A percentile compares a stretch with the other conserved stretches of the same genome.
These are phyloP conservation scores for Yamadazyma diospyri DNA, from an alignment of 1,139 yeast species.

Conservation along the genomic window DNA sequence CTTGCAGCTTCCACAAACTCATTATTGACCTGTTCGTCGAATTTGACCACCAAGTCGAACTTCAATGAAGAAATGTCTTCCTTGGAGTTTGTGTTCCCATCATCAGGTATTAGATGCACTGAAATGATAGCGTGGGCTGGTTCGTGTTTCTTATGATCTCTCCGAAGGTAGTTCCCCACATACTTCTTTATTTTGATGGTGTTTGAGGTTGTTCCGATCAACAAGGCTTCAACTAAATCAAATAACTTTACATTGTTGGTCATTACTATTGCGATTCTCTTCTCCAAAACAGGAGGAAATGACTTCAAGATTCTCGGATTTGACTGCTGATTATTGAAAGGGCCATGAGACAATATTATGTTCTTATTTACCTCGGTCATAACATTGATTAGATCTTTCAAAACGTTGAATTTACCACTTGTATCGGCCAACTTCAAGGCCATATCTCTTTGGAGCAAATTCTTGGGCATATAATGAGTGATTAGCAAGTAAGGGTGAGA, in stretches of 20 bases:
- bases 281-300: constrained; percentile 12
- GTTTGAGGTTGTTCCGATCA: constrained; percentile 58
- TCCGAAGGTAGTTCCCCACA: constrained; percentile 50
- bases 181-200: constrained; percentile 51
- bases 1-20: constrained; percentile 28
- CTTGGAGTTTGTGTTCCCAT: constrained; percentile 28
- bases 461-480: constrained; percentile 83
- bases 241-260: constrained; percentile 43
- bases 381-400: constrained; percentile 55
- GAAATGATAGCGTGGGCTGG: constrained; percentile 18
- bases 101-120: constrained; percentile 40
- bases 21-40: constrained; percentile 62
- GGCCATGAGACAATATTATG: not conserved
- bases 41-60: constrained; percentile 63
- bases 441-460: constrained; percentile 70
- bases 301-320: constrained; percentile 32
- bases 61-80: constrained; percentile 25
- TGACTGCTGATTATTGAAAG: constrained; percentile 1
- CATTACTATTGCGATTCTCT: constrained; percentile 36
- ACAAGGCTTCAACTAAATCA: constrained; percentile 75
- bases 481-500: constrained; percentile 87
- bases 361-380: constrained; percentile 12
- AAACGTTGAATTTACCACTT: constrained; percentile 78
- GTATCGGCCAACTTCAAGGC: constrained; percentile 74
- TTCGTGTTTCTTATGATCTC: constrained; percentile 31